Percentiles rank a stretch among this genome's conserved stretches.
Conservation (phyloP, 2,329 filamentous ascomycete genomes). For the Hymenoscyphus repandus region DNA sequence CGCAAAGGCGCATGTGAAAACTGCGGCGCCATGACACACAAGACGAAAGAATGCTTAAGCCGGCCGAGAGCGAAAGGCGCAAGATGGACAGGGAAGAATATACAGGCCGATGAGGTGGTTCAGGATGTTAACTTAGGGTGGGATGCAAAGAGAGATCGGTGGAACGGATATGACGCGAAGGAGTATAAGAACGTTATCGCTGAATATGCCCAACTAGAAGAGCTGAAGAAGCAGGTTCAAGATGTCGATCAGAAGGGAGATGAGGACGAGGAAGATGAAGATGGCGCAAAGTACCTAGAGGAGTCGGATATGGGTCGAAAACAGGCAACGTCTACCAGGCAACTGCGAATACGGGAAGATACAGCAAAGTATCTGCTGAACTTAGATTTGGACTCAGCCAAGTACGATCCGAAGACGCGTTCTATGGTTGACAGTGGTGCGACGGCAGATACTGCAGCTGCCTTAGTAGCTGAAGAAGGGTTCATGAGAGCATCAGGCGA, state of each 20-base stretch:
- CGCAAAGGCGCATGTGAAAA: slow-evolving; percentile 98
- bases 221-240: slow-evolving; percentile 54
- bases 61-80: slow-evolving; percentile 85
- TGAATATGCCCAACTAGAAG: slow-evolving; percentile 82
- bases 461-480: slow-evolving; percentile 85
- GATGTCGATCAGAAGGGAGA: slow-evolving; percentile 43
- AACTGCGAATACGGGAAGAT: slow-evolving; percentile 88
- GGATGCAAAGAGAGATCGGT: slow-evolving; percentile 96
- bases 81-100: slow-evolving; percentile 87
- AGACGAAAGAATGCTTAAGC: slow-evolving; percentile 87
- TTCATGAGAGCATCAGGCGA: slow-evolving; percentile 87
- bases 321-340: slow-evolving; percentile 83
- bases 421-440: slow-evolving; percentile 84
- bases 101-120: slow-evolving; percentile 84
- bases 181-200: slow-evolving; percentile 86
- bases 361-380: slow-evolving; percentile 96
- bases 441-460: slow-evolving; percentile 71
- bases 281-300: slow-evolving; percentile 77
- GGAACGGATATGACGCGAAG: slow-evolving; percentile 93
- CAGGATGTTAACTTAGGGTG: slow-evolving; percentile 85
- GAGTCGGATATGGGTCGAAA: slow-evolving; percentile 96
- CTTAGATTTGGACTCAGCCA: slow-evolving; percentile 90
- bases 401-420: slow-evolving; percentile 95
- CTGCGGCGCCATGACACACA: slow-evolving; percentile 95
- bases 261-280: slow-evolving; percentile 49